These are phyloP conservation scores for Leptomonas pyrrhocoris DNA, from an alignment of 208 protist species.

Conservation along the genomic window DNA sequence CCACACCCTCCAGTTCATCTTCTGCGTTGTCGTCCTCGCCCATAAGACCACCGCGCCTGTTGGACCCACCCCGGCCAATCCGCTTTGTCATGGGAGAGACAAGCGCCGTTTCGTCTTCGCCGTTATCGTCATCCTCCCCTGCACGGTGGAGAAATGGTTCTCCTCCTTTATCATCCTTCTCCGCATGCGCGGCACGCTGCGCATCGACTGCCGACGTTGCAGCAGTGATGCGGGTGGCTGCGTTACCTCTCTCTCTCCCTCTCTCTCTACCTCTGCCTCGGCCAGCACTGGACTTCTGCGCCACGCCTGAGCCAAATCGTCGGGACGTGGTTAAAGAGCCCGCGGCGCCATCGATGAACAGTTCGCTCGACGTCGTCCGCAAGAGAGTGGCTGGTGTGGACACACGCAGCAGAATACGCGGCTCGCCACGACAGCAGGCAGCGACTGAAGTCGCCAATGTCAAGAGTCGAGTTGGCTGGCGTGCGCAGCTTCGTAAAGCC, in stretches of 20 bases:
- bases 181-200: background rate
- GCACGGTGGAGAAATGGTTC: background rate
- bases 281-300: background rate
- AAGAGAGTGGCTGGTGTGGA: background rate
- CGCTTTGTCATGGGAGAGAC: background rate
- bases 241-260: background rate
- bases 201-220: background rate
- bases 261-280: background rate
- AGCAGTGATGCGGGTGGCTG: background rate
- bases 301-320: slow-evolving; percentile 4
- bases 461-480: background rate
- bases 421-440: background rate
- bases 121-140: background rate
- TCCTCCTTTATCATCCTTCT: background rate
- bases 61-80: too few species aligned
- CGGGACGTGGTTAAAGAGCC: background rate
- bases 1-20: slow-evolving; percentile 11
- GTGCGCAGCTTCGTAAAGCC: background rate
- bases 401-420: too few species aligned
- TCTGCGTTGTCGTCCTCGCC: slow-evolving; percentile 3
- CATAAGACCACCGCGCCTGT: background rate
- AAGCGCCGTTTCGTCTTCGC: background rate
- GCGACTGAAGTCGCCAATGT: background rate
- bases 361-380: background rate
- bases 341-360: background rate